Percentiles rank a stretch among this genome's conserved stretches.
phyloP scores from a whole-genome alignment of 1,139 yeast species.

The Yamadazyma conglobata region DNA sequence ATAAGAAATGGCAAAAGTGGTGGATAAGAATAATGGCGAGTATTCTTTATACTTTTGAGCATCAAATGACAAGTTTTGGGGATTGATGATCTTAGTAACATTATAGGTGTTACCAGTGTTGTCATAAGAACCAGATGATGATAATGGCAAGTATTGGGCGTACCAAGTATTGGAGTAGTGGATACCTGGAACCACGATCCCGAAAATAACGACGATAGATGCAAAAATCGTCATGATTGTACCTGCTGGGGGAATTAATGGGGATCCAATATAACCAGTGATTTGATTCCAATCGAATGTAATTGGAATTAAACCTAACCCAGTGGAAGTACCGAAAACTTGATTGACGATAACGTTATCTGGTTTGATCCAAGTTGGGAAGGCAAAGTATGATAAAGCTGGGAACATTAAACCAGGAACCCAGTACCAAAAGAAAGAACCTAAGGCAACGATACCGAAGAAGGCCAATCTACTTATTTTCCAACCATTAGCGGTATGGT shows the following conservation, averaged over 20 bases:
- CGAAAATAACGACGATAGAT: constrained; percentile 42
- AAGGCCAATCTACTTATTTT: constrained; percentile 35
- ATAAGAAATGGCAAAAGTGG: constrained; percentile 60
- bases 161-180: constrained; percentile 43
- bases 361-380: constrained; percentile 44
- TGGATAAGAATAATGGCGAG: constrained; percentile 57
- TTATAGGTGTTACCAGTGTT: constrained; percentile 32
- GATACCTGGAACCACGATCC: constrained; percentile 42
- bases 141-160: constrained; percentile 42
- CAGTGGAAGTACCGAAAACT: constrained; percentile 56
- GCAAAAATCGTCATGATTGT: constrained; percentile 49
- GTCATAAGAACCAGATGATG: constrained; percentile 38
- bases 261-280: constrained; percentile 57
- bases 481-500: constrained; percentile 50
- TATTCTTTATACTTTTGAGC: constrained; percentile 40
- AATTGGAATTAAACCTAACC: constrained; percentile 61
- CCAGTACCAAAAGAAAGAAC: constrained; percentile 37
- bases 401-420: constrained; percentile 42
- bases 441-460: constrained; percentile 26
- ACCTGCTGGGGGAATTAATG: constrained; percentile 65
- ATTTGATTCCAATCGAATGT: constrained; percentile 46
- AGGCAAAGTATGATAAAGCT: constrained; percentile 33
- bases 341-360: constrained; percentile 52
- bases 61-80: constrained; percentile 36
- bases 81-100: constrained; percentile 41